Percentiles rank a stretch among this genome's conserved stretches.
phyloP scores from a whole-genome alignment of 805 yeast genomes.

The Priceomyces medius region DNA sequence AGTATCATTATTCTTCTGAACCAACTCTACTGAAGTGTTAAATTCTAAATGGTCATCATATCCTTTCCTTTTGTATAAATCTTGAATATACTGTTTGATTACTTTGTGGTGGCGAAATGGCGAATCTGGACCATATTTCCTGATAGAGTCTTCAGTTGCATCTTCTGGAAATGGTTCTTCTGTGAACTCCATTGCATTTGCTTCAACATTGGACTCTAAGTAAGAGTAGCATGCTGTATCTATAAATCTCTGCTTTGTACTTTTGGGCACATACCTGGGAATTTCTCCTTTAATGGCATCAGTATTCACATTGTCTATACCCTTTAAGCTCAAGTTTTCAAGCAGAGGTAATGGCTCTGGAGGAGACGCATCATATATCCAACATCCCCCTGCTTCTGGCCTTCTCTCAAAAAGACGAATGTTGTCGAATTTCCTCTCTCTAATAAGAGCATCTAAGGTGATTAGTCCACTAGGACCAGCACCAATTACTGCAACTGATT shows the following conservation, averaged over 20 bases:
- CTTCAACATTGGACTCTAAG: constrained; percentile 24
- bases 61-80: constrained; percentile 18
- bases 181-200: constrained; percentile 20
- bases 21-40: constrained; percentile 27
- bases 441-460: constrained; percentile 35
- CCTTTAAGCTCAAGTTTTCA: constrained; percentile 11
- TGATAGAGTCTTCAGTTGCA: constrained; percentile 10
- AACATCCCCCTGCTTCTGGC: constrained; percentile 41
- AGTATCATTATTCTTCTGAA: constrained; percentile 15
- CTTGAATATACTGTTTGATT: constrained; percentile 19
- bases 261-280: constrained; percentile 18
- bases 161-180: constrained; percentile 20
- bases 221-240: constrained; percentile 22
- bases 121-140: constrained; percentile 17
- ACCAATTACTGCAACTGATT: constrained; percentile 45
- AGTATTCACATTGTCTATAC: constrained; percentile 13
- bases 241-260: constrained; percentile 14
- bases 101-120: constrained; percentile 19
- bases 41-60: constrained; percentile 20
- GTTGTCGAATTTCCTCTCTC: constrained; percentile 30
- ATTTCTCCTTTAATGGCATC: constrained; percentile 1
- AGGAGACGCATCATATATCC: constrained; percentile 33
- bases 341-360: constrained; percentile 18
- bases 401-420: constrained; percentile 44
- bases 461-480: constrained; percentile 52